Percentiles rank a stretch among this genome's conserved stretches.
Evolutionary conservation across 1,284 basidiomycete species (phyloP).

Genomic region (Salmacisia buchloeana): DNA sequence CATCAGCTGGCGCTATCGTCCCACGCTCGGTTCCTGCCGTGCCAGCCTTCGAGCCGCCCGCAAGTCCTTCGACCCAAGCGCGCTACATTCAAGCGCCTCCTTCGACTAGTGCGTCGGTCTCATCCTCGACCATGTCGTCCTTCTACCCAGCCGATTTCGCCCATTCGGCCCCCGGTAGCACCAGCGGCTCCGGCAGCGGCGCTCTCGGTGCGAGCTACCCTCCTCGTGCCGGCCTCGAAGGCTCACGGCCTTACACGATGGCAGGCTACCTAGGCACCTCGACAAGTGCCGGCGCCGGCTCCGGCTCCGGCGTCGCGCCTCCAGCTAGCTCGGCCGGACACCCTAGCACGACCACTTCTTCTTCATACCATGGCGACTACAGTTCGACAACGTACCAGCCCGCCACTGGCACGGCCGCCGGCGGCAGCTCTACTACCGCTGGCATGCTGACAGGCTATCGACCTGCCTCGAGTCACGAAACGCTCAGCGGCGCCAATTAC

Average conservation of each 20-base stretch:
- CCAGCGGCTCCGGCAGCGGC: background rate
- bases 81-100: too few relatives aligned
- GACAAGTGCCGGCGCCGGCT: background rate
- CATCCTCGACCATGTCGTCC: background rate
- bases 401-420: background rate
- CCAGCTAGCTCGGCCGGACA: background rate
- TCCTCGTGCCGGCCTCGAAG: background rate
- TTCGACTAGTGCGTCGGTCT: too few relatives aligned
- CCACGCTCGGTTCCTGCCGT: too few relatives aligned
- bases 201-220: background rate
- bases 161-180: constrained; percentile 2
- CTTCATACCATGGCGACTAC: background rate
- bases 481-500: background rate
- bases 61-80: too few relatives aligned
- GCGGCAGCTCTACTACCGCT: background rate
- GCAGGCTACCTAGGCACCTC: background rate
- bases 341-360: too few relatives aligned
- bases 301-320: background rate
- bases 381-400: too few relatives aligned
- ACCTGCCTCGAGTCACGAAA: background rate
- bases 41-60: too few relatives aligned
- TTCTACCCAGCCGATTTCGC: constrained; percentile 6
- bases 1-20: too few relatives aligned
- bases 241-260: constrained; percentile 4
- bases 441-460: background rate